Percentiles rank a stretch among this genome's conserved stretches.
Evolutionary conservation across 108 stramenopile species (phyloP).

Genomic region (Aurantiochytrium sp.): DNA sequence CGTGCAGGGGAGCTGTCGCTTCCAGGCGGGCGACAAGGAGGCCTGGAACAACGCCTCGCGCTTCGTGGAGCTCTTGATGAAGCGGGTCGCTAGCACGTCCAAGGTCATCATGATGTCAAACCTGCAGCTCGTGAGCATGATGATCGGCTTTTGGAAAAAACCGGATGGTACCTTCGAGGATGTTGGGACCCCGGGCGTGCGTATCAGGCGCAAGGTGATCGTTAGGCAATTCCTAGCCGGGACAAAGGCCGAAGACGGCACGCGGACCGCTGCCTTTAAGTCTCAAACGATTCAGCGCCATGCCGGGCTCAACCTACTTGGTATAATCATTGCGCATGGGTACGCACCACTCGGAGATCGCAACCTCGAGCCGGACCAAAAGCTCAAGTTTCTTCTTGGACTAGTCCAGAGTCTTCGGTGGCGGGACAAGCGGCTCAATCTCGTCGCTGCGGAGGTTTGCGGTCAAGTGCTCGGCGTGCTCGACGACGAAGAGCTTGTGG

Average conservation of each 20-base stretch:
- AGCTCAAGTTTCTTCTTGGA: not conserved
- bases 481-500: not conserved
- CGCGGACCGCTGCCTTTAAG: not conserved
- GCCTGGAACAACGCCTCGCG: not conserved
- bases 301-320: not conserved
- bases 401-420: not conserved
- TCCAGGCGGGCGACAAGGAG: not conserved
- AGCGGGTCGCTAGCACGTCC: not conserved
- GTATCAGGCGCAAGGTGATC: not conserved
- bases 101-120: not conserved
- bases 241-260: not conserved
- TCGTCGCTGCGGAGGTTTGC: not conserved
- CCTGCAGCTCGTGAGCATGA: slow-evolving; percentile 8
- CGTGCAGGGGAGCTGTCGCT: not conserved
- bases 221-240: not conserved
- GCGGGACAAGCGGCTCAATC: not conserved
- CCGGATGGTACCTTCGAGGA: not conserved
- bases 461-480: not conserved
- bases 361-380: not conserved
- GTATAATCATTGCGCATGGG: not conserved
- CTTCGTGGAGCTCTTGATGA: not conserved
- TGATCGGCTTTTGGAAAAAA: slow-evolving; percentile 21
- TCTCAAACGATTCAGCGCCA: not conserved
- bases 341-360: not conserved
- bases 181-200: not conserved